phyloP scores from a whole-genome alignment of 1,139 yeast species.

The Scheffersomyces stambukii region DNA sequence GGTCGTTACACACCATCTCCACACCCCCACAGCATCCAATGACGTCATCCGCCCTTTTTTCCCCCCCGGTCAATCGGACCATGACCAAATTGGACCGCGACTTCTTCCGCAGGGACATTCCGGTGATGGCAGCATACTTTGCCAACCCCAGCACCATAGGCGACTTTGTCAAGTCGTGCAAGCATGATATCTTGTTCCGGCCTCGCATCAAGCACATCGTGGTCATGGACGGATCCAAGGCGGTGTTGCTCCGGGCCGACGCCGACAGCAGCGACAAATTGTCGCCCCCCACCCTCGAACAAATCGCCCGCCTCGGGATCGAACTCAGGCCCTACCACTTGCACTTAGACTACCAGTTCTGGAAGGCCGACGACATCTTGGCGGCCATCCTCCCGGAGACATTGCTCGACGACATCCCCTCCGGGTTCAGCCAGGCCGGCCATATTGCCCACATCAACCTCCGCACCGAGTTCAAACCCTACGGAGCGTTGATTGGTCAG shows the following conservation, averaged over 20 bases:
- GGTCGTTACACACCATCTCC: too few relatives aligned
- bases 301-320: constrained; percentile 45
- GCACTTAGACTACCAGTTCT: constrained; percentile 65
- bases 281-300: constrained; percentile 36
- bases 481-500: constrained; percentile 77
- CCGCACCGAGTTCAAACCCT: constrained; percentile 82
- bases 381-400: constrained; percentile 72
- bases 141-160: constrained; percentile 64
- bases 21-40: constrained; percentile 24
- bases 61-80: constrained; percentile 66
- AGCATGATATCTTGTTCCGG: constrained; percentile 53
- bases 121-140: constrained; percentile 64
- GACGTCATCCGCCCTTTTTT: too few relatives aligned
- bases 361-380: constrained; percentile 87
- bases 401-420: constrained; percentile 69
- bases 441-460: constrained; percentile 93
- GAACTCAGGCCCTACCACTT: constrained; percentile 51
- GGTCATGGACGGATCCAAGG: constrained; percentile 47
- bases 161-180: constrained; percentile 48
- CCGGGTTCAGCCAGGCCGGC: constrained; percentile 92
- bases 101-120: constrained; percentile 53
- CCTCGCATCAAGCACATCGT: constrained; percentile 68
- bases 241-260: constrained; percentile 49
- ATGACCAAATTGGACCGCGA: constrained; percentile 65
- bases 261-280: constrained; percentile 21